Evolutionary conservation across 2,329 filamentous ascomycete species (phyloP).

Genomic region (Cladobotryum protrusum): DNA sequence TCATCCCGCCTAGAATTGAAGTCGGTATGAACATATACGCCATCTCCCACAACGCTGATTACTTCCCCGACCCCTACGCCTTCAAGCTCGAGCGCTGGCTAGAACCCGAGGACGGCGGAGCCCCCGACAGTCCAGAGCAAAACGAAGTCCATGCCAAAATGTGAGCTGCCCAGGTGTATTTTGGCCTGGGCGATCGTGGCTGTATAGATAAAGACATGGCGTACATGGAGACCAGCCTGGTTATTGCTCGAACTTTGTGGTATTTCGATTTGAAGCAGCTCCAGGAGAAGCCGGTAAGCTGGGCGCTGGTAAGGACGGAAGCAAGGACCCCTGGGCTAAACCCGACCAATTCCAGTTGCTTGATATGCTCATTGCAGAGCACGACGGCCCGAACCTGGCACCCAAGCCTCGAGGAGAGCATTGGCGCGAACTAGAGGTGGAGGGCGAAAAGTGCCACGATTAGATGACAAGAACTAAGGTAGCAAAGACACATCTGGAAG

Average conservation of each 20-base stretch:
- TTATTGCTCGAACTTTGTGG: not conserved
- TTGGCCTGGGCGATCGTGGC: not conserved
- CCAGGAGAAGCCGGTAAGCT: not conserved
- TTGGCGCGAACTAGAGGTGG: not conserved
- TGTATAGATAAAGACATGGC: not conserved
- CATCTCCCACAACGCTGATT: slow-evolving; percentile 4
- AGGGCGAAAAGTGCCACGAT: too few relatives aligned
- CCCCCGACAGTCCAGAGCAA: not conserved
- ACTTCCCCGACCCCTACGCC: not conserved
- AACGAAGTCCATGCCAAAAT: not conserved
- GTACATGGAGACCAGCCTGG: not conserved
- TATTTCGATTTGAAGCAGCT: not conserved
- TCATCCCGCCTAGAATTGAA: not conserved
- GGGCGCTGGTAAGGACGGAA: not conserved
- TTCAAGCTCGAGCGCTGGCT: slow-evolving; percentile 9
- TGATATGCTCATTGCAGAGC: not conserved
- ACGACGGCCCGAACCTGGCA: not conserved
- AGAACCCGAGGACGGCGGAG: not conserved
- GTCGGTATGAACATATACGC: slow-evolving; percentile 1
- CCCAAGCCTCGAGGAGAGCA: not conserved
- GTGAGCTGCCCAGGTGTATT: not conserved
- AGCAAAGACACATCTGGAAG: too few relatives aligned
- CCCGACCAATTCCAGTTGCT: not conserved
- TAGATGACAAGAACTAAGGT: too few relatives aligned
- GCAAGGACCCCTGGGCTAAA: not conserved